A percentile compares a stretch with the other conserved stretches of the same genome.
Evolutionary conservation across 148 eudicot species (phyloP).

Genomic region (Heliamphora exappendiculata): DNA sequence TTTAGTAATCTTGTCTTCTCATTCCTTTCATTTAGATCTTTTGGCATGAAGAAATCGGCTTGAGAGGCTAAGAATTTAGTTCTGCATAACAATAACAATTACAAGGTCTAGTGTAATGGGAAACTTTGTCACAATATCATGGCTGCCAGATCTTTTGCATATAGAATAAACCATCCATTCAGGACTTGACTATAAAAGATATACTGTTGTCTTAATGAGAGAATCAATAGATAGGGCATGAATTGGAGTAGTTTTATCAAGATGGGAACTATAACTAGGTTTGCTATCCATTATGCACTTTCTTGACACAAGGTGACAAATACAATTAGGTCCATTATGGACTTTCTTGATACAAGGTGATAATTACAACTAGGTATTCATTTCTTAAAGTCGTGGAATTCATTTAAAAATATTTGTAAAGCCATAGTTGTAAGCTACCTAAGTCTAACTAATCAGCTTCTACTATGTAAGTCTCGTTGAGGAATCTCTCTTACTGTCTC

Average conservation of each 20-base stretch:
- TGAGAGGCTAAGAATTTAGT: neutral
- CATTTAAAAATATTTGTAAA: neutral
- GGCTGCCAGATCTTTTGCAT: neutral
- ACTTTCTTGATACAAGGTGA: neutral
- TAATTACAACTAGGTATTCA: neutral
- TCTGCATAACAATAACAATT: neutral
- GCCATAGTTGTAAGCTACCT: too few species aligned
- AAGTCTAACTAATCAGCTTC: neutral
- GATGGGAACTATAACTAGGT: too few species aligned
- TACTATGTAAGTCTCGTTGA: neutral
- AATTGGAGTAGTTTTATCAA: neutral
- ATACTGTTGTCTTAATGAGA: neutral
- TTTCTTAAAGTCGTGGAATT: neutral
- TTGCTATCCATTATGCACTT: neutral
- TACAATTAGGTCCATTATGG: neutral
- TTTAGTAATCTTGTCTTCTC: too few species aligned
- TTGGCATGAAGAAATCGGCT: neutral
- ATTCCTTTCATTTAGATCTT: too few species aligned
- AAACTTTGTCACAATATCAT: neutral
- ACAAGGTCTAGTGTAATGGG: neutral
- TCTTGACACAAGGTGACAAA: neutral
- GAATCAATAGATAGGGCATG: neutral
- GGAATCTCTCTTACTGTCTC: neutral
- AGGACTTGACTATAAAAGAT: neutral
- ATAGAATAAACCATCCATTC: neutral